Evolutionary conservation across 208 protist species (phyloP), one percentile per base, ranked within the genome.

Genomic region (Strigomonas culicis): DNA sequence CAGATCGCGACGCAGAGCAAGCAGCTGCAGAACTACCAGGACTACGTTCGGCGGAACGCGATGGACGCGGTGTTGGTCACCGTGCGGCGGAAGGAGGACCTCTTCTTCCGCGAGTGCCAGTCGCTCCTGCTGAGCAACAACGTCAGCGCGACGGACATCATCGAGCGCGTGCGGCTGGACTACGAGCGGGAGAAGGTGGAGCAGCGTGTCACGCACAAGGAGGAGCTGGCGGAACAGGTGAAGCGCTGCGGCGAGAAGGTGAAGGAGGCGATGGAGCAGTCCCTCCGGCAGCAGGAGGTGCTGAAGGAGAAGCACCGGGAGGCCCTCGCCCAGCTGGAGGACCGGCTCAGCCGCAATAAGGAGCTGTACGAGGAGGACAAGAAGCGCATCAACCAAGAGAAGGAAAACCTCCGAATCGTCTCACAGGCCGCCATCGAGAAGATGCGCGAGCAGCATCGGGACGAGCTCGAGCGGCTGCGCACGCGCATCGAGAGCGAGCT

Each of bases 401-500:
- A 80, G 50, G 79, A 86, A 43, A 41, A 71, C 34, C 61, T 82
- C 39, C 65, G 50, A 13, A 55, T 69, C 58, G 68, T 60, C 17
- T 47, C 66, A 46, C 65, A 66, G 32, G 66, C 72, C 2, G 66
- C 74, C 3, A 70, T 78, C 28, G 74, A 82, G 17, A 47, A 70
- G 27, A 50, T 71, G 31, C 70, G 72, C 1, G 49, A 55, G 19
- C 63, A 75, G 25, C 81, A 79, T 57, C 69, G 86, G 58, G 64
- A 78, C 22, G 82, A 90, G 31, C 51, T 87, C 21, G 66, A 73
- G 46, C 21, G 52, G 27, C 72, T 90, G 34, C 81, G 80, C n/a
- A 50, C 66, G 7, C 56, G 78, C 10, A 11, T 88, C 4, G 75
- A 72, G 34, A 63, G 47, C 27, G 74, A 70, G 11, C 24, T 71